Percentiles rank a stretch among this genome's conserved stretches.
These are phyloP conservation scores for Erodium trifolium DNA, from an alignment of 441 rosid genomes.

Conservation along the genomic window DNA sequence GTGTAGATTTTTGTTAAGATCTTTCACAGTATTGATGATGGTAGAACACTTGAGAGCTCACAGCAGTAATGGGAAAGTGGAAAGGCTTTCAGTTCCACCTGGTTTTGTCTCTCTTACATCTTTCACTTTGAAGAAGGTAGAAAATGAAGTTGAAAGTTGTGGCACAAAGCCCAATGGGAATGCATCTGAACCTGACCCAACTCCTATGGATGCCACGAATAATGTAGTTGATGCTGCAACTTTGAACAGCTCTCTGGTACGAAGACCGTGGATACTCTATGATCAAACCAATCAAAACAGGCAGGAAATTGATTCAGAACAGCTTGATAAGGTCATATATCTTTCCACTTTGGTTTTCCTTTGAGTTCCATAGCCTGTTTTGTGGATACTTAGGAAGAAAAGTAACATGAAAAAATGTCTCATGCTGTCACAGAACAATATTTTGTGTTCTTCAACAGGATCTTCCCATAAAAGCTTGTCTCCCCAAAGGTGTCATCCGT, in stretches of 20 bases:
- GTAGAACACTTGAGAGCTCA: conserved; percentile 19
- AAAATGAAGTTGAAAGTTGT: conserved; percentile 20
- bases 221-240: conserved; percentile 24
- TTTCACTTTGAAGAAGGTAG: conserved; percentile 35
- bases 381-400: background rate
- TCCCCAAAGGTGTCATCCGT: conserved; percentile 25
- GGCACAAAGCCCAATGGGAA: conserved; percentile 8
- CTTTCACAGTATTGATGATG: conserved; percentile 24
- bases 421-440: background rate
- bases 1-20: background rate
- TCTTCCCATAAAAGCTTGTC: conserved; percentile 19
- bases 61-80: conserved; percentile 14
- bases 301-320: conserved; percentile 23
- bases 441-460: conserved; percentile 15
- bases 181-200: conserved; percentile 23
- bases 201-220: conserved; percentile 12
- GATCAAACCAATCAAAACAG: conserved; percentile 22
- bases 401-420: background rate
- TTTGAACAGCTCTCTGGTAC: conserved; percentile 24
- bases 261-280: conserved; percentile 46
- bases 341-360: background rate
- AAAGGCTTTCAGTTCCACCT: conserved; percentile 32
- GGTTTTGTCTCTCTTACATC: conserved; percentile 45
- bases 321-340: conserved; percentile 21
- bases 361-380: background rate